phyloP scores from a whole-genome alignment of 768 basidiomycete genomes.

The Rhizopogon salebrosus region DNA sequence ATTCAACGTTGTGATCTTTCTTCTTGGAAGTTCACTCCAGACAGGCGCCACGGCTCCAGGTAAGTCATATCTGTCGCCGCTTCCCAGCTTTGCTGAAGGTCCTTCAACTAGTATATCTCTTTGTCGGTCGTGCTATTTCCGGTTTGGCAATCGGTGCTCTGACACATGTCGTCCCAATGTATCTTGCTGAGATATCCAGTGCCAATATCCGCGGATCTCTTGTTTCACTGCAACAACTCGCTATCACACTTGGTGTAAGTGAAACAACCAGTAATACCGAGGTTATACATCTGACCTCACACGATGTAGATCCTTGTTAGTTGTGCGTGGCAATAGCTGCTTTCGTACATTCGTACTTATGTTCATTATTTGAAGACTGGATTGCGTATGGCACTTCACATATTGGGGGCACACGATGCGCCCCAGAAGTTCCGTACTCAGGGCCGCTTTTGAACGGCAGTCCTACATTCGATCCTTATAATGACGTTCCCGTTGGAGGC shows the following conservation, averaged over 20 bases:
- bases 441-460: conserved; percentile 26
- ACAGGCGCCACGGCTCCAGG: background rate
- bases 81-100: background rate
- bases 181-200: conserved; percentile 1
- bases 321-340: conserved; percentile 14
- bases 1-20: conserved; percentile 2
- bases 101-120: background rate
- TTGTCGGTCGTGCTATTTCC: conserved; percentile 1
- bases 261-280: background rate
- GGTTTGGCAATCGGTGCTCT: conserved; percentile 3
- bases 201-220: conserved; percentile 4
- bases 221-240: conserved; percentile 3
- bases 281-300: background rate
- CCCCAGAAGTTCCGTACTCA: conserved; percentile 23
- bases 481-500: conserved; percentile 25
- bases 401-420: conserved; percentile 28
- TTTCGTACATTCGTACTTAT: background rate
- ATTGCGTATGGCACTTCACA: conserved; percentile 28
- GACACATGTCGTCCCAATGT: conserved; percentile 3
- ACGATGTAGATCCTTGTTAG: conserved; percentile 23
- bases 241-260: conserved; percentile 6
- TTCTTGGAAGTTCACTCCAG: background rate
- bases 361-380: conserved; percentile 20
- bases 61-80: background rate
- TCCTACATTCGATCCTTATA: conserved; percentile 23